These are phyloP conservation scores for Fraxinus americana DNA, from an alignment of 257 asterid genomes.

Conservation along the genomic window DNA sequence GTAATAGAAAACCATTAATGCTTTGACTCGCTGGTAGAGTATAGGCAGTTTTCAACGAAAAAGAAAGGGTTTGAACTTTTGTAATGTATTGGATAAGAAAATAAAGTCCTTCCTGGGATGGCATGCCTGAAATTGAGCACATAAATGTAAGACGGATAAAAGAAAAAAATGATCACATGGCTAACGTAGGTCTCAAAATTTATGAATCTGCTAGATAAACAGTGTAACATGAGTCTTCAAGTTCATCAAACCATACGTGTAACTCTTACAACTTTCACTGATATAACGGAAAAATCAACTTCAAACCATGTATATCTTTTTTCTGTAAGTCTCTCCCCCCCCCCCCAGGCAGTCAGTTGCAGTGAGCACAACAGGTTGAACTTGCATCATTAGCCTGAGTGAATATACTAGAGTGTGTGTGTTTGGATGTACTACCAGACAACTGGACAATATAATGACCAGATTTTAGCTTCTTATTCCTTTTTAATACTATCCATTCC, in stretches of 20 bases:
- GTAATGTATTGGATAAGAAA: background rate
- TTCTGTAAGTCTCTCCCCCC: background rate
- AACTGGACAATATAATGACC: background rate
- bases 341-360: background rate
- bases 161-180: background rate
- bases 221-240: background rate
- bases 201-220: background rate
- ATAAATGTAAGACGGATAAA: background rate
- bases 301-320: background rate
- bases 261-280: background rate
- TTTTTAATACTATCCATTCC: background rate
- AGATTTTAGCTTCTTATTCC: background rate
- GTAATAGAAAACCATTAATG: background rate
- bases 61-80: background rate
- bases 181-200: background rate
- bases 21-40: background rate
- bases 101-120: background rate
- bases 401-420: too few relatives aligned
- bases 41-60: background rate
- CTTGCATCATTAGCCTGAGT: too few relatives aligned
- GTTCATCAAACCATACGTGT: background rate
- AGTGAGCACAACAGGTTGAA: background rate
- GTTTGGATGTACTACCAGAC: background rate
- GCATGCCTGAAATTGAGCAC: background rate
- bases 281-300: background rate